A percentile compares a stretch with the other conserved stretches of the same genome.
Evolutionary conservation across 805 yeast species (phyloP).

Genomic region (Metschnikowia rubicola): DNA sequence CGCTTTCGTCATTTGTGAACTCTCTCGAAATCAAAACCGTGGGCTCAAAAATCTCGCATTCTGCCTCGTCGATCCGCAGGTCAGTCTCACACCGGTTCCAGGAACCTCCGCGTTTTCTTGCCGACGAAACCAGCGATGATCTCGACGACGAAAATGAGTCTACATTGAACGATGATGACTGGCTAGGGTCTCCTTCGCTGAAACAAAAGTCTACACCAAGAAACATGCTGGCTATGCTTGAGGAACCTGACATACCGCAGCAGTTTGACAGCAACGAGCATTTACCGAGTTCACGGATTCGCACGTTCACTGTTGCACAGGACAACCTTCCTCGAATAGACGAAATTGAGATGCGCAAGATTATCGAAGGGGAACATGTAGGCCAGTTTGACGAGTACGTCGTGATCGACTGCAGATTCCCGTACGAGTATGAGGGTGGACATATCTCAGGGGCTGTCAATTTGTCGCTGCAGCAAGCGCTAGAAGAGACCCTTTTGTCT

Average conservation of each 20-base stretch:
- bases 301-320: slow-evolving; percentile 32
- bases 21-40: slow-evolving; percentile 15
- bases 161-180: slow-evolving; percentile 18
- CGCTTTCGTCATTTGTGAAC: slow-evolving; percentile 17
- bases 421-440: slow-evolving; percentile 90
- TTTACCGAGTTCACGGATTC: slow-evolving; percentile 26
- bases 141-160: slow-evolving; percentile 16
- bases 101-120: slow-evolving; percentile 11
- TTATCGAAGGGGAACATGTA: slow-evolving; percentile 51
- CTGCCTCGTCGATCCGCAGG: slow-evolving; percentile 13
- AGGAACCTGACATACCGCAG: not conserved
- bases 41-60: slow-evolving; percentile 13
- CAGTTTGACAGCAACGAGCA: slow-evolving; percentile 27
- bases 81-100: slow-evolving; percentile 10
- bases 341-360: slow-evolving; percentile 52
- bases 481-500: slow-evolving; percentile 53
- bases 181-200: slow-evolving; percentile 16
- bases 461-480: slow-evolving; percentile 62
- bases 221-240: not conserved
- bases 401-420: slow-evolving; percentile 86
- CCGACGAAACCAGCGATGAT: slow-evolving; percentile 15
- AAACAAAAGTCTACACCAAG: slow-evolving; percentile 9
- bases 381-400: slow-evolving; percentile 52
- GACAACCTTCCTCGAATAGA: slow-evolving; percentile 72
- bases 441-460: slow-evolving; percentile 84